Evolutionary conservation across 108 stramenopile genomes (phyloP).

Genomic region (Skeletonema grethae): DNA sequence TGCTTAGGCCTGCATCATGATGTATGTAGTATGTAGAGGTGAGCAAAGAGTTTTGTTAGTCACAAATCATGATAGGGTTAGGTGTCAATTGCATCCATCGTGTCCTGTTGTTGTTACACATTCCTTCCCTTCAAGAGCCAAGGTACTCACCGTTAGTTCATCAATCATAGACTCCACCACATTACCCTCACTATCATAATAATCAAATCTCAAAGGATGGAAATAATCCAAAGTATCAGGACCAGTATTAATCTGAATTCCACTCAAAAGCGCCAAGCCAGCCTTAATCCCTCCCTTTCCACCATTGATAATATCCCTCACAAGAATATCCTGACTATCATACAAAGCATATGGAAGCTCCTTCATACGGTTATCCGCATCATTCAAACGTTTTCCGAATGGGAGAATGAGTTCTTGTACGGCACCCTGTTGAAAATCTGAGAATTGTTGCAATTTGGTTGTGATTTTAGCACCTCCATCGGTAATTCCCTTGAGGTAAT

Average conservation of each 20-base stretch:
- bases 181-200: slow-evolving; percentile 22
- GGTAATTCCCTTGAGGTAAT: slow-evolving; percentile 36
- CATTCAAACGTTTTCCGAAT: slow-evolving; percentile 42
- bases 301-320: slow-evolving; percentile 10
- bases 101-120: too few species aligned
- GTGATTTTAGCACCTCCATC: background rate
- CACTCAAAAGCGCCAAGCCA: slow-evolving; percentile 40
- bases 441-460: slow-evolving; percentile 9
- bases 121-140: too few species aligned
- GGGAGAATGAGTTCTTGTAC: slow-evolving; percentile 60
- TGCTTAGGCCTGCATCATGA: too few species aligned
- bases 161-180: background rate
- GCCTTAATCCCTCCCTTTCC: slow-evolving; percentile 20
- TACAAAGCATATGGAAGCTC: slow-evolving; percentile 65
- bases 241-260: slow-evolving; percentile 47
- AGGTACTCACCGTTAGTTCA: too few species aligned
- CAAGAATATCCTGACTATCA: slow-evolving; percentile 44
- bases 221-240: slow-evolving; percentile 28
- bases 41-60: too few species aligned
- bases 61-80: too few species aligned
- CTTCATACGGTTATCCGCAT: slow-evolving; percentile 48
- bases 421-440: slow-evolving; percentile 59
- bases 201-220: slow-evolving; percentile 39
- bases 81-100: too few species aligned
- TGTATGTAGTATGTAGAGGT: too few species aligned